Evolutionary conservation across 1,284 basidiomycete species (phyloP).

Genomic region (Trametes pubescens): DNA sequence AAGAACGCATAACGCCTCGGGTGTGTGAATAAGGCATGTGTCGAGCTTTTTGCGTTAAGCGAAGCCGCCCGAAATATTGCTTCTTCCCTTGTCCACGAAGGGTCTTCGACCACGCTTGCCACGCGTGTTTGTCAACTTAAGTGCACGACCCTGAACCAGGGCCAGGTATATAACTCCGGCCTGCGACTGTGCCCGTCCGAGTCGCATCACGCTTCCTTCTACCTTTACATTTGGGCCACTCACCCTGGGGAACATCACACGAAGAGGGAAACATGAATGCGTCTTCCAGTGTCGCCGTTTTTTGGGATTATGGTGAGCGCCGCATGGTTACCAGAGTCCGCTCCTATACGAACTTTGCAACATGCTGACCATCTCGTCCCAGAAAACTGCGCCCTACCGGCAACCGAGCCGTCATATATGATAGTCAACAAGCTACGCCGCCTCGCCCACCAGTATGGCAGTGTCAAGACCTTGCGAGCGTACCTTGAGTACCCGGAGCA

Average conservation of each 20-base stretch:
- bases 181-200: no score
- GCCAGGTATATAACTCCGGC: not conserved
- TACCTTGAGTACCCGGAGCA: constrained; percentile 56
- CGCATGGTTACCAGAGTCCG: not conserved
- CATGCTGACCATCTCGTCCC: not conserved
- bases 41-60: not conserved
- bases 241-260: not conserved
- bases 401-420: constrained; percentile 52
- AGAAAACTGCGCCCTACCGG: constrained; percentile 66
- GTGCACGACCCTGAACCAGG: not conserved
- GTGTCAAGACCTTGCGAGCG: constrained; percentile 50
- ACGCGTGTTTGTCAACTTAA: constrained; percentile 4
- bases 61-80: not conserved
- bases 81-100: constrained; percentile 6
- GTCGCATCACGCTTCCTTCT: not conserved
- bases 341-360: not conserved
- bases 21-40: not conserved
- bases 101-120: constrained; percentile 5
- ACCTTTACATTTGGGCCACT: not conserved
- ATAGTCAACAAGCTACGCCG: constrained; percentile 39
- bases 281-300: constrained; percentile 53
- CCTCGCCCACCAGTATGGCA: constrained; percentile 40
- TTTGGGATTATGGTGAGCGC: constrained; percentile 68
- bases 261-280: not conserved
- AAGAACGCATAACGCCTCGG: no score